Evolutionary conservation across 441 rosid species (phyloP).

Genomic region (Capsella rubella): DNA sequence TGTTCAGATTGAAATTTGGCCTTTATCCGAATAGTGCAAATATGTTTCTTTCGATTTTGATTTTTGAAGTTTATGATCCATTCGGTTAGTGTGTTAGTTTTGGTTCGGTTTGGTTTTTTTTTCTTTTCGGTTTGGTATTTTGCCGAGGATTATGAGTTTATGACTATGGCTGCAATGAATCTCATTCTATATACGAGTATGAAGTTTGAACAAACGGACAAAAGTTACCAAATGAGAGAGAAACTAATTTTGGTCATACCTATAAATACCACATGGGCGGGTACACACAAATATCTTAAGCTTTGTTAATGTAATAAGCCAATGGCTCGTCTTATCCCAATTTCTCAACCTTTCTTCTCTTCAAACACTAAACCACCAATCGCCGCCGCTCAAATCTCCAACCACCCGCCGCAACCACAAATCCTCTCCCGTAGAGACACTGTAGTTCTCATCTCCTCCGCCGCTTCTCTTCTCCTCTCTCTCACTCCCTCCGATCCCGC

Average conservation of each 20-base stretch:
- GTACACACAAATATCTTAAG: background rate
- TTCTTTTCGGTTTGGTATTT: too few relatives aligned
- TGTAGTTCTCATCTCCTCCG: constrained; percentile 50
- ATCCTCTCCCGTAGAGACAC: constrained; percentile 62
- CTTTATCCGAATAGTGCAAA: too few relatives aligned
- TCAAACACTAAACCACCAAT: constrained; percentile 45
- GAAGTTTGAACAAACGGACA: too few relatives aligned
- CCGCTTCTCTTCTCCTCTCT: constrained; percentile 54
- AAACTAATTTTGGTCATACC: background rate
- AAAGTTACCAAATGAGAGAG: too few relatives aligned
- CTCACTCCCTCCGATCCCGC: constrained; percentile 53
- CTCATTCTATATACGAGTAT: too few relatives aligned
- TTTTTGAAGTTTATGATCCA: too few relatives aligned
- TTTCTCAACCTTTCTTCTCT: constrained; percentile 44
- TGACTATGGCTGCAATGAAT: too few relatives aligned
- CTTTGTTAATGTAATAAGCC: constrained; percentile 13
- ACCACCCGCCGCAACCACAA: constrained; percentile 16
- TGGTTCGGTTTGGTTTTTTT: too few relatives aligned
- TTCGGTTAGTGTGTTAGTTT: too few relatives aligned
- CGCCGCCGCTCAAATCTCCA: constrained; percentile 2
- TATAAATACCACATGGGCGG: constrained; percentile 26
- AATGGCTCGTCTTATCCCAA: constrained; percentile 52
- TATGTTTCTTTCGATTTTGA: too few relatives aligned
- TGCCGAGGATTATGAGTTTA: too few relatives aligned
- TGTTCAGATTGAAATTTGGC: too few relatives aligned